phyloP scores from a whole-genome alignment of 495 filamentous ascomycete genomes.

The Neurospora sp. region DNA sequence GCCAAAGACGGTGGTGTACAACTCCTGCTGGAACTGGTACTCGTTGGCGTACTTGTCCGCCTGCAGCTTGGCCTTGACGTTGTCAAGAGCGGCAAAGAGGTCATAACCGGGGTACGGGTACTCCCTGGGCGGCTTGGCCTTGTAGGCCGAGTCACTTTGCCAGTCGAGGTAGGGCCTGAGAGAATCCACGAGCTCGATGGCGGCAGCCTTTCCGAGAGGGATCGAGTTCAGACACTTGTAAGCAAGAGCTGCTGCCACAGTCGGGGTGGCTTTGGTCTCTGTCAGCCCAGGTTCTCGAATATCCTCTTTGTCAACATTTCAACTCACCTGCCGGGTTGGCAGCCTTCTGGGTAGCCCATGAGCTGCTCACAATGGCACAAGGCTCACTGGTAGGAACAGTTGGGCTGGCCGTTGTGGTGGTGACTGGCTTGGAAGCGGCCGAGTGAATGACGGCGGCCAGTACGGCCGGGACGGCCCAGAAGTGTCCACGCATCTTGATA shows the following conservation, averaged over 20 bases:
- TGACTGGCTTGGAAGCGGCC: neutral
- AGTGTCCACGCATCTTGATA: neutral
- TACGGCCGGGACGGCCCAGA: neutral
- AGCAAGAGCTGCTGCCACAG: constrained; percentile 16
- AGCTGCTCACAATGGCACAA: constrained; percentile 34
- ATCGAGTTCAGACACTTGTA: constrained; percentile 22
- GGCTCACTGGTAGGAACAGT: constrained; percentile 14
- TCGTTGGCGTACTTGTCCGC: constrained; percentile 32
- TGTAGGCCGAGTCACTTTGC: constrained; percentile 34
- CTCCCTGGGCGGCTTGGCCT: constrained; percentile 31
- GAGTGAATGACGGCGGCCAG: neutral
- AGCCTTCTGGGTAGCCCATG: constrained; percentile 26
- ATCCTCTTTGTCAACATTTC: neutral
- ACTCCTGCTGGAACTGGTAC: constrained; percentile 41
- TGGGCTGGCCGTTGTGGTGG: neutral
- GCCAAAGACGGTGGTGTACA: constrained; percentile 24
- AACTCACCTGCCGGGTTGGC: neutral
- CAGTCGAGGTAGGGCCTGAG: constrained; percentile 23
- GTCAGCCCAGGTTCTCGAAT: neutral
- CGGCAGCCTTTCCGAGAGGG: constrained; percentile 18
- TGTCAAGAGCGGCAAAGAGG: constrained; percentile 26
- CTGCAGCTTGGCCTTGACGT: constrained; percentile 17
- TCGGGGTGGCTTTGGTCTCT: constrained; percentile 5
- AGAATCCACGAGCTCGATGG: constrained; percentile 20
- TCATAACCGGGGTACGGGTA: constrained; percentile 25